Evolutionary conservation across 2,329 filamentous ascomycete species (phyloP).

Genomic region (Ophiosphaerella narmari): DNA sequence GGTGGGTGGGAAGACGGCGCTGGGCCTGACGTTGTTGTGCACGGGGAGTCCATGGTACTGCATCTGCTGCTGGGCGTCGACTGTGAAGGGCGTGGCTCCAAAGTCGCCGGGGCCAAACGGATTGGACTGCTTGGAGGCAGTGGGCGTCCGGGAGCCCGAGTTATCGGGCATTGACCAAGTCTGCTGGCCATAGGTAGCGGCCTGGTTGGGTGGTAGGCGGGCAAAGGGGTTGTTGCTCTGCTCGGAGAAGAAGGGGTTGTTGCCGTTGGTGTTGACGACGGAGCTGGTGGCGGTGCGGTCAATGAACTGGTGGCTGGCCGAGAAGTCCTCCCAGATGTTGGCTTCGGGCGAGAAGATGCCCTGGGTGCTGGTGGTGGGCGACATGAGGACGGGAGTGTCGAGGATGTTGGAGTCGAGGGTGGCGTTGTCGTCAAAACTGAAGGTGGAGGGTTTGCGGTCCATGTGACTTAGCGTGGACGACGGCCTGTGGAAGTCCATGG

Average conservation of each 20-base stretch:
- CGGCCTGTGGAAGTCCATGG: constrained; percentile 46
- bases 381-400: constrained; percentile 52
- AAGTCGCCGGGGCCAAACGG: constrained; percentile 59
- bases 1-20: constrained; percentile 55
- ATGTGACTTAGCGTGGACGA: constrained; percentile 41
- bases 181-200: constrained; percentile 54
- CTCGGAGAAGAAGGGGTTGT: constrained; percentile 55
- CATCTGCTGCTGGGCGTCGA: constrained; percentile 48
- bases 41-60: constrained; percentile 45
- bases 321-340: constrained; percentile 55
- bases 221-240: constrained; percentile 65
- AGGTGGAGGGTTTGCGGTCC: constrained; percentile 45
- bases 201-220: constrained; percentile 59
- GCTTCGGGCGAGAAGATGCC: constrained; percentile 59
- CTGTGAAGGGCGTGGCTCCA: constrained; percentile 52
- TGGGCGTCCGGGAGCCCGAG: constrained; percentile 75
- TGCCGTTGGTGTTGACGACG: constrained; percentile 48
- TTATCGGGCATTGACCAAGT: constrained; percentile 66
- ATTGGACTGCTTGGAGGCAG: constrained; percentile 74
- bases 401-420: constrained; percentile 54
- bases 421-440: constrained; percentile 58
- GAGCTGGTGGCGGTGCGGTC: constrained; percentile 45
- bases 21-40: constrained; percentile 50
- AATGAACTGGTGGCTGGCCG: constrained; percentile 44
- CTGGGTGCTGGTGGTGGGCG: constrained; percentile 53